These are phyloP conservation scores for Ceratobasidium sp. DNA, from an alignment of 1,284 basidiomycete species.

Conservation along the genomic window DNA sequence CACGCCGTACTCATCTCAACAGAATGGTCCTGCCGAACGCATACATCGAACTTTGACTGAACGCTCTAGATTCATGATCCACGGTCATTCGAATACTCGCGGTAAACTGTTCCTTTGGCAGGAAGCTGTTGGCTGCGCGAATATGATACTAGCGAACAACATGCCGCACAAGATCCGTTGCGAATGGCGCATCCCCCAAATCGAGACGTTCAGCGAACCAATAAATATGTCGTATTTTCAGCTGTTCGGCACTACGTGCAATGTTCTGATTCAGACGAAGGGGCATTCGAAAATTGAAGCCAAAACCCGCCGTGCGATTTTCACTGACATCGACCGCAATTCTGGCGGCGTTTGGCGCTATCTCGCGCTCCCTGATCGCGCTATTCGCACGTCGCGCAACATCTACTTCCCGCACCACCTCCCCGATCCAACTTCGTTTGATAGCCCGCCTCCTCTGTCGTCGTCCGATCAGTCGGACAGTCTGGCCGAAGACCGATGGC, in stretches of 20 bases:
- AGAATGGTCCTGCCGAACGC: slow-evolving; percentile 53
- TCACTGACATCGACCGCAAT: slow-evolving; percentile 19
- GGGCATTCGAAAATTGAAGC: slow-evolving; percentile 6
- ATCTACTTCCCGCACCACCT: slow-evolving; percentile 26
- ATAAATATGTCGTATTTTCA: slow-evolving; percentile 32
- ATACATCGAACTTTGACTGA: slow-evolving; percentile 49
- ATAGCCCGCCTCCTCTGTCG: not conserved
- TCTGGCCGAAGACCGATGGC: slow-evolving; percentile 2
- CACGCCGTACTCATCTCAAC: slow-evolving; percentile 50
- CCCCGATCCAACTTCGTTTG: slow-evolving; percentile 7
- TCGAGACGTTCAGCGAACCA: slow-evolving; percentile 1
- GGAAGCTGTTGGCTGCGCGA: slow-evolving; percentile 13
- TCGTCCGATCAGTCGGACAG: not conserved
- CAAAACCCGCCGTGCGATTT: slow-evolving; percentile 12
- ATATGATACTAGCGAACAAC: slow-evolving; percentile 11
- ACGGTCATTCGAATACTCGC: slow-evolving; percentile 19
- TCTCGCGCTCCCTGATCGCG: slow-evolving; percentile 3
- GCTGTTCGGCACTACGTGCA: slow-evolving; percentile 23
- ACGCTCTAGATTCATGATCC: slow-evolving; percentile 13
- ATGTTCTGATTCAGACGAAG: slow-evolving; percentile 10
- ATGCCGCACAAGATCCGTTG: slow-evolving; percentile 3
- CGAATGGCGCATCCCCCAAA: slow-evolving; percentile 8
- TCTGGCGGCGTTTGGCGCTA: slow-evolving; percentile 30
- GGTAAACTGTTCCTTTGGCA: slow-evolving; percentile 22
- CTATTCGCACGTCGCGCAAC: not conserved